A percentile compares a stretch with the other conserved stretches of the same genome.
Evolutionary conservation across 2,329 filamentous ascomycete genomes (phyloP).

Genomic region (Botrytis squamosa): DNA sequence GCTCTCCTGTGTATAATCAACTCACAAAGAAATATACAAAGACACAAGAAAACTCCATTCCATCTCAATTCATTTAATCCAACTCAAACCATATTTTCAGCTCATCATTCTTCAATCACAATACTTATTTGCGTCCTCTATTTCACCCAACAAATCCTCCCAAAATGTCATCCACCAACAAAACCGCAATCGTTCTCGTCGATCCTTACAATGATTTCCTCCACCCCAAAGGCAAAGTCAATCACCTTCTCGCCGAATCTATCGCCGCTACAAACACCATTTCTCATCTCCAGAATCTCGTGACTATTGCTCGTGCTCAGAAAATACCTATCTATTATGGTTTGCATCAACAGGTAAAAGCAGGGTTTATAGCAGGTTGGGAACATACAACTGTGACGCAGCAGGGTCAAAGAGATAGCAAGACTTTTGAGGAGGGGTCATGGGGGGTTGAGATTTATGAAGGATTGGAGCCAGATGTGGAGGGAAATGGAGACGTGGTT

Average conservation of each 20-base stretch:
- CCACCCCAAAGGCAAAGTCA: constrained; percentile 33
- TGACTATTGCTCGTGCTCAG: constrained; percentile 30
- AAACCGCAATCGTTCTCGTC: constrained; percentile 33
- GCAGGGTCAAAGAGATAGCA: constrained; percentile 25
- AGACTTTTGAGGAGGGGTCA: constrained; percentile 35
- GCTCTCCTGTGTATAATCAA: not conserved
- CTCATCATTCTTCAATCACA: not conserved
- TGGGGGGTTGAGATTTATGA: constrained; percentile 39
- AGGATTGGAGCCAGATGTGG: constrained; percentile 35
- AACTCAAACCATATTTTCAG: not conserved
- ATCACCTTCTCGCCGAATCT: constrained; percentile 33
- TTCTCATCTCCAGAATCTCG: constrained; percentile 33
- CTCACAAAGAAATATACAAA: not conserved
- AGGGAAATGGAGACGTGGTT: constrained; percentile 37
- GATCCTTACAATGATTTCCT: constrained; percentile 38
- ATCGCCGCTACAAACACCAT: constrained; percentile 37
- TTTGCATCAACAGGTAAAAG: constrained; percentile 38
- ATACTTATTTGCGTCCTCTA: not conserved
- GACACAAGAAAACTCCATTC: not conserved
- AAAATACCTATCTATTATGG: constrained; percentile 41
- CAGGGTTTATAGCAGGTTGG: constrained; percentile 37
- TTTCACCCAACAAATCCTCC: not conserved
- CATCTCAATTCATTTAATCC: not conserved
- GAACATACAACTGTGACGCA: constrained; percentile 33
- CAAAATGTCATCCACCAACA: not conserved